Conservation (phyloP, 192 early-diverging fungal species). For the Backusella liffmaniae region DNA sequence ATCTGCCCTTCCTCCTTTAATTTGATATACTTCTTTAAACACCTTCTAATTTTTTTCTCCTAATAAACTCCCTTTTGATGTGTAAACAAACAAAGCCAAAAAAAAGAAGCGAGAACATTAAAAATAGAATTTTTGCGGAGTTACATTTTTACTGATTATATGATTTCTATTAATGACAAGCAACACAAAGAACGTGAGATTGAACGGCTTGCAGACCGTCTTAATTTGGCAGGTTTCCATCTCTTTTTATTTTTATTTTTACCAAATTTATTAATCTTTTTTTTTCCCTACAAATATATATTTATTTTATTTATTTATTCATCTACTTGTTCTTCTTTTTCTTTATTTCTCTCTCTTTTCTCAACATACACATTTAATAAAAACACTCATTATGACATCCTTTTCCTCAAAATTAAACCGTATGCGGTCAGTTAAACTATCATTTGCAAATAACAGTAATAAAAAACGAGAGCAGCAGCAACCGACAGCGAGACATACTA, state of each 20-base stretch:
- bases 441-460: not conserved
- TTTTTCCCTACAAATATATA: not conserved
- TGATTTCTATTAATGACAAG: not conserved
- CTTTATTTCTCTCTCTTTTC: not conserved
- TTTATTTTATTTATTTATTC: not conserved
- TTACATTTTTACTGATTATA: not conserved
- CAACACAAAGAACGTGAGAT: conserved; percentile 2
- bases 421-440: conserved; percentile 16
- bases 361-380: not conserved
- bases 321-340: not conserved
- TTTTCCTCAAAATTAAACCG: conserved; percentile 19
- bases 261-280: not conserved
- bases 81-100: not conserved
- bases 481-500: not conserved
- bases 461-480: not conserved
- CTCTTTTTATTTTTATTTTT: not conserved
- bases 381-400: not conserved
- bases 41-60: not conserved
- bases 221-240: conserved; percentile 21
- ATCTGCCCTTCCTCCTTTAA: not conserved
- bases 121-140: not conserved
- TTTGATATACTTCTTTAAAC: not conserved
- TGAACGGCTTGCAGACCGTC: not conserved
- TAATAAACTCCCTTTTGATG: not conserved
- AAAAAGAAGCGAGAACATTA: not conserved